phyloP scores from a whole-genome alignment of 345 rosid genomes.

The Mercurialis annua region DNA sequence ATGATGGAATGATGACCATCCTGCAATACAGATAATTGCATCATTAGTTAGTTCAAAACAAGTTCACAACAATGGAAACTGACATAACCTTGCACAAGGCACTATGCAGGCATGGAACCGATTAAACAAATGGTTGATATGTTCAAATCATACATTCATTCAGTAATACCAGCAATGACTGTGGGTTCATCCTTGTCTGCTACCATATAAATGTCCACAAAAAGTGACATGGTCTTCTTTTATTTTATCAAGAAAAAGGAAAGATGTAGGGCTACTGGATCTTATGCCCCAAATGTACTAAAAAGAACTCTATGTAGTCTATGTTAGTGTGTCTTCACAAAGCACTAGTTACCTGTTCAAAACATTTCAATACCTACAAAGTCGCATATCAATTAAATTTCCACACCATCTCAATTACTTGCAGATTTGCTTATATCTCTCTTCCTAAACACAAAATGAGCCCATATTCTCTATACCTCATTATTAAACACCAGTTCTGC shows the following conservation, averaged over 20 bases:
- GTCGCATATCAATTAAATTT: background rate
- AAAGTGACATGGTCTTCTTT: background rate
- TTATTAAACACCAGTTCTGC: background rate
- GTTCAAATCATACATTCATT: background rate
- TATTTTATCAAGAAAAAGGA: background rate
- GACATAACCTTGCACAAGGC: background rate
- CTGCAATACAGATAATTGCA: slow-evolving; percentile 28
- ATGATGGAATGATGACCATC: slow-evolving; percentile 76
- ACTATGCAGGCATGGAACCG: background rate
- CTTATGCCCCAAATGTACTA: background rate
- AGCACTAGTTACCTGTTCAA: background rate
- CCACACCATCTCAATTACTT: background rate
- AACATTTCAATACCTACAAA: background rate
- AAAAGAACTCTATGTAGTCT: background rate
- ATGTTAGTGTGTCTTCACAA: background rate
- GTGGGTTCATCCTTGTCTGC: background rate
- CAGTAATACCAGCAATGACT: background rate
- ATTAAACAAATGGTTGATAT: background rate
- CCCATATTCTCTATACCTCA: background rate
- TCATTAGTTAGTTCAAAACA: background rate
- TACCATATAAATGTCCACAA: background rate
- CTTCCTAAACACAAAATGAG: background rate
- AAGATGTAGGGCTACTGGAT: background rate
- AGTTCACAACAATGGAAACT: background rate
- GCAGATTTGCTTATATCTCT: background rate